Conservation (phyloP, 208 protist species). For the Acanthamoeba sp. region DNA sequence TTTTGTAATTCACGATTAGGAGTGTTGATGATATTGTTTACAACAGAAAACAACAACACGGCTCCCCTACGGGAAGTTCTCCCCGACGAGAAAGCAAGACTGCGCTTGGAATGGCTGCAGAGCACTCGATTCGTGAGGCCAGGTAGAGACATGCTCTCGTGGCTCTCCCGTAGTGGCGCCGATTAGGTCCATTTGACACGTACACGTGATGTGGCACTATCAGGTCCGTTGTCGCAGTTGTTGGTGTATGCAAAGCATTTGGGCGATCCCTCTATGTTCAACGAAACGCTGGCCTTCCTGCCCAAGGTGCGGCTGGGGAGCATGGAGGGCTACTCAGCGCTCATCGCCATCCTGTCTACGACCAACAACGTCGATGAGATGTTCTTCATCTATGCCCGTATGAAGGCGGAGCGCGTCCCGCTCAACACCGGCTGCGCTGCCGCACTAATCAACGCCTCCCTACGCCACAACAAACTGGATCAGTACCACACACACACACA, state of each 20-base stretch:
- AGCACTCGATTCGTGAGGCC: too few relatives aligned
- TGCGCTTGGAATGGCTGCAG: too few relatives aligned
- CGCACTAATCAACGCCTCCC: neutral
- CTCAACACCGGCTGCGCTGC: neutral
- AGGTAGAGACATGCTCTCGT: too few relatives aligned
- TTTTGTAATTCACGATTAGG: too few relatives aligned
- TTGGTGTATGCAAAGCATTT: neutral
- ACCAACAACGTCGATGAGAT: neutral
- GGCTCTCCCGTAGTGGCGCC: too few relatives aligned
- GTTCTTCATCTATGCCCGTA: neutral
- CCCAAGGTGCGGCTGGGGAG: neutral
- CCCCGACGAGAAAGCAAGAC: too few relatives aligned
- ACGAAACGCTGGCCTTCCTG: neutral
- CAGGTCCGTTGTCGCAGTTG: neutral
- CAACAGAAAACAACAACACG: too few relatives aligned
- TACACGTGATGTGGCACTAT: neutral
- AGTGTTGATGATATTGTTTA: too few relatives aligned
- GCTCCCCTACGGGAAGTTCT: too few relatives aligned
- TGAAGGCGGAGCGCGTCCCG: neutral
- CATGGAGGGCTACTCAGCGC: neutral
- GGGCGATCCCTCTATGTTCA: neutral
- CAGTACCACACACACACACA: neutral
- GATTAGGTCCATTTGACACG: too few relatives aligned
- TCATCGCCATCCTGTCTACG: neutral
- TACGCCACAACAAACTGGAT: neutral